Evolutionary conservation across 176 grass and related monocot species (phyloP).

Genomic region (Oryza meridionalis): DNA sequence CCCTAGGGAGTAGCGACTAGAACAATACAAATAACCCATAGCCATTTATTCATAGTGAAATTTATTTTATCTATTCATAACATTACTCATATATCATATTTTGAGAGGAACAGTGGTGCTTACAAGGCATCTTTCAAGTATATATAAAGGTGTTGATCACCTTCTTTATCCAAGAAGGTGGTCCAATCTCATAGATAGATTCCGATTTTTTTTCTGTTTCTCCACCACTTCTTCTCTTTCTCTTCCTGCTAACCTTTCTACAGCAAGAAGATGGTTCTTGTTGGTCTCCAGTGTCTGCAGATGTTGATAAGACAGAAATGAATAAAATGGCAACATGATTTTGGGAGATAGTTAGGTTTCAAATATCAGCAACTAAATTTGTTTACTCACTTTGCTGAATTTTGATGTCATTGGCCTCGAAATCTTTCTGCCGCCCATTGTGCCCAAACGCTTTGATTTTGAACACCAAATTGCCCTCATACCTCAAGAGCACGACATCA

Average conservation of each 20-base stretch:
- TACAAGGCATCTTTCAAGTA: not conserved
- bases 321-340: not conserved
- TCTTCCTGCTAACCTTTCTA: not conserved
- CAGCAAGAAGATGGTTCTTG: not conserved
- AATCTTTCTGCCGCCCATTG: constrained; percentile 25
- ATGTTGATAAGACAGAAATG: not conserved
- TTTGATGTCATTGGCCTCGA: not conserved
- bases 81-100: not conserved
- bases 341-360: not conserved
- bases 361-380: not conserved
- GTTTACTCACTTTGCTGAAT: constrained; percentile 4
- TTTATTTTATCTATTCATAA: not conserved
- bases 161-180: constrained; percentile 41
- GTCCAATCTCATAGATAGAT: constrained; percentile 19
- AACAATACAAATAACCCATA: too few relatives aligned
- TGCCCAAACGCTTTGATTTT: constrained; percentile 32
- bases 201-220: not conserved
- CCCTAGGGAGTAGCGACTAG: too few relatives aligned
- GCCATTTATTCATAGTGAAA: too few relatives aligned
- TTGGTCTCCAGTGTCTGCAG: not conserved
- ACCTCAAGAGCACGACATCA: constrained; percentile 33
- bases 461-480: constrained; percentile 42
- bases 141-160: not conserved
- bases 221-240: not conserved
- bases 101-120: not conserved